Evolutionary conservation across 1,284 basidiomycete species (phyloP).

Genomic region (Ganoderma lingzhi): DNA sequence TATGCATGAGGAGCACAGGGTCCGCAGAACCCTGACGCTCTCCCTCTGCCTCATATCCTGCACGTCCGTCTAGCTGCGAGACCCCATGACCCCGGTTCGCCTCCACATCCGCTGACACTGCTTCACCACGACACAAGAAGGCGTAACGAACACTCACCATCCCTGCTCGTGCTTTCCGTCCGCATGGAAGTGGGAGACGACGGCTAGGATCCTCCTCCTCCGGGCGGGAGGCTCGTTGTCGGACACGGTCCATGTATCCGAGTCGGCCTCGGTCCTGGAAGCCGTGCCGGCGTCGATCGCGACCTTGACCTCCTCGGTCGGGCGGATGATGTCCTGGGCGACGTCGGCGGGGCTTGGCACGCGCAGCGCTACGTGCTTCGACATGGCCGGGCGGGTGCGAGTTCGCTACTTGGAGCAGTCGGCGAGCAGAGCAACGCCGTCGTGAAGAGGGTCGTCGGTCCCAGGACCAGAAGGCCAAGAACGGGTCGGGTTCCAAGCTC

Average conservation of each 20-base stretch:
- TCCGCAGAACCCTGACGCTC: neutral
- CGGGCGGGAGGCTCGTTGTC: constrained; percentile 18
- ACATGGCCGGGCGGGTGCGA: constrained; percentile 16
- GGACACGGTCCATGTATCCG: constrained; percentile 27
- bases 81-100: neutral
- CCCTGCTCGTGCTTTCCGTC: constrained; percentile 45
- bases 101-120: neutral
- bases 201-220: constrained; percentile 44
- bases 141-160: constrained; percentile 41
- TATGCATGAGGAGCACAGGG: neutral
- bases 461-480: neutral
- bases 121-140: neutral
- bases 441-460: constrained; percentile 5
- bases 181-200: constrained; percentile 45
- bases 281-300: constrained; percentile 44
- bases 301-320: constrained; percentile 51
- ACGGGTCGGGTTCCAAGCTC: neutral
- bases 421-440: neutral
- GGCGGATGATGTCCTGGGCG: constrained; percentile 41
- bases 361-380: constrained; percentile 14
- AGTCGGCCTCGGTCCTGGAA: constrained; percentile 24
- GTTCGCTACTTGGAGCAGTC: neutral
- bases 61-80: neutral
- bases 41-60: neutral
- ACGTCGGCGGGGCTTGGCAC: constrained; percentile 22